Evolutionary conservation across 805 yeast species (phyloP).

Genomic region (Yarrowia sp.): DNA sequence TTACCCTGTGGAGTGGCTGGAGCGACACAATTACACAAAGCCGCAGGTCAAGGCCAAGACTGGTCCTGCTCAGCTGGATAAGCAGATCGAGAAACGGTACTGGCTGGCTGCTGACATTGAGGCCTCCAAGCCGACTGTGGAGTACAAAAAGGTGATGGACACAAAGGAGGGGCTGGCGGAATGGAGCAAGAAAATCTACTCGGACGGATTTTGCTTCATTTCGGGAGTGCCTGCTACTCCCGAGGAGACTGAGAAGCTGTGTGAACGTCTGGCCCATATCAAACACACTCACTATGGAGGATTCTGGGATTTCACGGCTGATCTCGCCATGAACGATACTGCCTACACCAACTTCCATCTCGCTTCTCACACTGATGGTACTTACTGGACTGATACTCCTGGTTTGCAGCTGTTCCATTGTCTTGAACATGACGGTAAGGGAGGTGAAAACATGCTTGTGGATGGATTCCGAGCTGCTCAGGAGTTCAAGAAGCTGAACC

Average conservation of each 20-base stretch:
- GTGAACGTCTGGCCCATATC: constrained; percentile 57
- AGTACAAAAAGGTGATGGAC: constrained; percentile 49
- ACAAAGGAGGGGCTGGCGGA: constrained; percentile 48
- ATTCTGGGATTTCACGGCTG: constrained; percentile 75
- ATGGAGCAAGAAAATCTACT: constrained; percentile 55
- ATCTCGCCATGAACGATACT: constrained; percentile 63
- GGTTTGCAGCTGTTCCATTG: constrained; percentile 69
- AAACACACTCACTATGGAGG: constrained; percentile 77
- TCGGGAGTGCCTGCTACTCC: constrained; percentile 60
- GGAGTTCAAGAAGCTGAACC: constrained; percentile 46
- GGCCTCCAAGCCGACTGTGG: constrained; percentile 48
- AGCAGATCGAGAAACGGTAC: constrained; percentile 38
- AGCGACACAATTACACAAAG: constrained; percentile 54
- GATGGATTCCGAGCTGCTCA: constrained; percentile 65
- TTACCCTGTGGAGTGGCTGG: constrained; percentile 46
- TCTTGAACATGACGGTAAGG: constrained; percentile 56
- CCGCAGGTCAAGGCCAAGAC: constrained; percentile 42
- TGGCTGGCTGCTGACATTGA: constrained; percentile 50
- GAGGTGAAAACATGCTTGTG: constrained; percentile 66
- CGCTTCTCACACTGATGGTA: constrained; percentile 68
- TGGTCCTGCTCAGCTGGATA: constrained; percentile 31
- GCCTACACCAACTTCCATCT: constrained; percentile 70
- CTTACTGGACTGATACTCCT: constrained; percentile 72
- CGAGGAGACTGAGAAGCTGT: constrained; percentile 53
- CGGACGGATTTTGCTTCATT: constrained; percentile 60